phyloP scores from a whole-genome alignment of 2,329 filamentous ascomycete genomes.

The Ophiostoma pallidulum region DNA sequence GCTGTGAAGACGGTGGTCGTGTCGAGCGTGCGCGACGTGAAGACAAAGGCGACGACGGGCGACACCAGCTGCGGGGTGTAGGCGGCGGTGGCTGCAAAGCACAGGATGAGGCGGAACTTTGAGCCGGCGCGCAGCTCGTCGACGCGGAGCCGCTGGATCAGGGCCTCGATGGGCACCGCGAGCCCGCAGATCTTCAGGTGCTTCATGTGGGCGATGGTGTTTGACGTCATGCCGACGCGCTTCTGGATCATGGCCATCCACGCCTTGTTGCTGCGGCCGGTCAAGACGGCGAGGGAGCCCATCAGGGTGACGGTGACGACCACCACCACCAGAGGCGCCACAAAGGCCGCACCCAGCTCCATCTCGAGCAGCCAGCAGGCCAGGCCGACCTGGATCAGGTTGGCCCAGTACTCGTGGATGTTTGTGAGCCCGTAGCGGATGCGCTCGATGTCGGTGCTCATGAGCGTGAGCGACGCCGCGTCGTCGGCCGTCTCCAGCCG shows the following conservation, averaged over 20 bases:
- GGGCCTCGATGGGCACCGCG: slow-evolving; percentile 20
- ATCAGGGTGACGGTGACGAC: not conserved
- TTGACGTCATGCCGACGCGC: slow-evolving; percentile 21
- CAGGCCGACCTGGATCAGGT: slow-evolving; percentile 14
- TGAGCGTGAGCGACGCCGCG: slow-evolving; percentile 23
- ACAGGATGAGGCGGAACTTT: slow-evolving; percentile 22
- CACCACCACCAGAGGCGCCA: slow-evolving; percentile 16
- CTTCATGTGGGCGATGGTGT: slow-evolving; percentile 28
- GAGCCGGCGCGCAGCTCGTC: slow-evolving; percentile 24
- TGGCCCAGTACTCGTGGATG: slow-evolving; percentile 23
- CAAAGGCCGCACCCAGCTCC: slow-evolving; percentile 15
- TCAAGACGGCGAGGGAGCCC: not conserved
- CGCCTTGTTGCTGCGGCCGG: slow-evolving; percentile 12
- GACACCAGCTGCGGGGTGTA: slow-evolving; percentile 28
- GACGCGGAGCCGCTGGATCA: slow-evolving; percentile 27
- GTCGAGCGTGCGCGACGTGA: slow-evolving; percentile 18
- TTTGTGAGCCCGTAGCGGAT: slow-evolving; percentile 18
- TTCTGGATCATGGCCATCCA: slow-evolving; percentile 21
- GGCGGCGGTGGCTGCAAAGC: slow-evolving; percentile 22
- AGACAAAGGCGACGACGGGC: slow-evolving; percentile 27
- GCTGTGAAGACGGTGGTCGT: slow-evolving; percentile 23
- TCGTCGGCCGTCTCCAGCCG: slow-evolving; percentile 13
- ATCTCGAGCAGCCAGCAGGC: slow-evolving; percentile 17
- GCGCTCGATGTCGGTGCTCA: slow-evolving; percentile 26
- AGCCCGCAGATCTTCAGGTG: slow-evolving; percentile 31